Evolutionary conservation across 352 stramenopile species (phyloP).

Genomic region (Phytopythium cucurbitacearum): DNA sequence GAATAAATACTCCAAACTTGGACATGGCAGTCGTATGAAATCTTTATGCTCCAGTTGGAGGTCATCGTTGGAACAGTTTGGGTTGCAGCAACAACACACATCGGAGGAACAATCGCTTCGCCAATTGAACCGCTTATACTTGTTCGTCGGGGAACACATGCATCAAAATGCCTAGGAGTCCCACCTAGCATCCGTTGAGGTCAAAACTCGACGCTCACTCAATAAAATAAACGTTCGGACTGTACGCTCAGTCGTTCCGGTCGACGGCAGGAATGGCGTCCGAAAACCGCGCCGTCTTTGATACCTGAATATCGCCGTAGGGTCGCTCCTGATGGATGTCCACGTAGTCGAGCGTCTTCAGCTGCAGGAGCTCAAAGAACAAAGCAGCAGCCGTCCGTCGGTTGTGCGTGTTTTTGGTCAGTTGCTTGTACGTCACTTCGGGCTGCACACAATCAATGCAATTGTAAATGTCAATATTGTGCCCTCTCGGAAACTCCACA

Average conservation of each 20-base stretch:
- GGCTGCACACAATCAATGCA: conserved; percentile 19
- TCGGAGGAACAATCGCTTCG: too few relatives aligned
- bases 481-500: not conserved
- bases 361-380: conserved; percentile 96
- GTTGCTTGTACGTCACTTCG: conserved; percentile 79
- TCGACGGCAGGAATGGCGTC: conserved; percentile 81
- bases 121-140: too few relatives aligned
- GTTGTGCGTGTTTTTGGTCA: conserved; percentile 79
- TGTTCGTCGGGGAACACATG: too few relatives aligned
- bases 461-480: not conserved
- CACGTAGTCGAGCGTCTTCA: conserved; percentile 98
- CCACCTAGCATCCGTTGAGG: too few relatives aligned
- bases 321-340: conserved; percentile 90
- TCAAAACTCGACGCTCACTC: not conserved
- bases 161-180: too few relatives aligned
- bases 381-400: conserved; percentile 89
- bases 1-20: too few relatives aligned
- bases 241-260: conserved; percentile 14
- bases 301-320: conserved; percentile 94
- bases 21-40: too few relatives aligned
- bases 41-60: too few relatives aligned
- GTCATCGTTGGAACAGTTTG: too few relatives aligned
- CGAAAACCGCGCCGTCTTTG: conserved; percentile 60
- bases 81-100: too few relatives aligned
- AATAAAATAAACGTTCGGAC: conserved; percentile 2